Evolutionary conservation across 805 yeast genomes (phyloP).

Genomic region (Ogataea ramenticola): DNA sequence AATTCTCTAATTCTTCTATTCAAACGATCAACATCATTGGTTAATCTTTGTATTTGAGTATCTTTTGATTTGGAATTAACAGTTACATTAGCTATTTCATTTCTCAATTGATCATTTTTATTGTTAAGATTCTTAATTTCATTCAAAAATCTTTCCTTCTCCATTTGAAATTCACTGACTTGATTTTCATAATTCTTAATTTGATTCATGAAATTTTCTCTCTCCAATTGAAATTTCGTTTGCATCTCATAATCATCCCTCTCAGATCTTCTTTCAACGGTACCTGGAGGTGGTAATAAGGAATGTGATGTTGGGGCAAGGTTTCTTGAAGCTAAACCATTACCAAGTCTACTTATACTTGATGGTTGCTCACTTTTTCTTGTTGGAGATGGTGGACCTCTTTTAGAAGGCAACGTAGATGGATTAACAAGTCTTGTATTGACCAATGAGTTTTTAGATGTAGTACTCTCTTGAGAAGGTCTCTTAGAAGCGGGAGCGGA

Average conservation of each 20-base stretch:
- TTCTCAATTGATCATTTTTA: conserved; percentile 35
- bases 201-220: conserved; percentile 36
- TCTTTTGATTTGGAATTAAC: conserved; percentile 60
- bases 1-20: conserved; percentile 45
- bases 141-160: conserved; percentile 23
- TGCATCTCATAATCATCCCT: no score
- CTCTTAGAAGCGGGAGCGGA: conserved; percentile 8
- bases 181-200: conserved; percentile 22
- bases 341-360: conserved; percentile 6
- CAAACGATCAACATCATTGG: conserved; percentile 54
- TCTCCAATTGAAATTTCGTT: no score
- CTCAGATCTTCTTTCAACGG: no score
- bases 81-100: conserved; percentile 42
- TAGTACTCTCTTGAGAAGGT: conserved; percentile 8
- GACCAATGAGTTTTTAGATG: not conserved
- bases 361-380: conserved; percentile 28
- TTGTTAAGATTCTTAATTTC: conserved; percentile 28
- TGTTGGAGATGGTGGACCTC: conserved; percentile 66
- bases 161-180: conserved; percentile 21
- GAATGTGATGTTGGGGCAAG: conserved; percentile 14
- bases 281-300: conserved; percentile 5
- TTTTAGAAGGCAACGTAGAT: conserved; percentile 47
- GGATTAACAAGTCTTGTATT: conserved; percentile 1
- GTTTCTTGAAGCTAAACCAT: conserved; percentile 18
- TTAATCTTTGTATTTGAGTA: conserved; percentile 54